Conservation (phyloP, 768 basidiomycete genomes). For the Termitomyces sp. region DNA sequence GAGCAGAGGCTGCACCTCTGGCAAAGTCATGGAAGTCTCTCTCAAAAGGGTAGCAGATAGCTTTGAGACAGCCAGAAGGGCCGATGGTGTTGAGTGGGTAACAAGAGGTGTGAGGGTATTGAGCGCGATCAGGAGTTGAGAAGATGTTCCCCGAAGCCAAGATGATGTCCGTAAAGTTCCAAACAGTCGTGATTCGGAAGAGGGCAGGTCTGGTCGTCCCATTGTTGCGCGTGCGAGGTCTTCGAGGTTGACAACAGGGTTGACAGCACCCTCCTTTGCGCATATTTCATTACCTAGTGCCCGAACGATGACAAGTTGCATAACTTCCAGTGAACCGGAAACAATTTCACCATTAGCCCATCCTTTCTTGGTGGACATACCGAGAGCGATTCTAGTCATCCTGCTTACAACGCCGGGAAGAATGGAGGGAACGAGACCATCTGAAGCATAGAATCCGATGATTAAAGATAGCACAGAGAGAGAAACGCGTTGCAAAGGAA, state of each 20-base stretch:
- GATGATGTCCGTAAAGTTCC: constrained; percentile 56
- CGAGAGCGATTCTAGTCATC: constrained; percentile 68
- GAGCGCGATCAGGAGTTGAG: constrained; percentile 80
- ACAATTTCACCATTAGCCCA: constrained; percentile 74
- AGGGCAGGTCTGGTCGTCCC: constrained; percentile 14
- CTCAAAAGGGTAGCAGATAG: constrained; percentile 53
- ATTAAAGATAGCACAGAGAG: constrained; percentile 53
- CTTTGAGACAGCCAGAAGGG: constrained; percentile 48
- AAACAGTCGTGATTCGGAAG: constrained; percentile 28
- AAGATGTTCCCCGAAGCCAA: constrained; percentile 78
- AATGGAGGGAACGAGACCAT: constrained; percentile 52
- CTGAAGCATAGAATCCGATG: constrained; percentile 52
- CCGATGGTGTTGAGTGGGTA: constrained; percentile 64
- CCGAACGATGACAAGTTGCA: constrained; percentile 47
- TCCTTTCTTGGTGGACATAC: constrained; percentile 43
- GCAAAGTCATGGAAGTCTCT: constrained; percentile 55
- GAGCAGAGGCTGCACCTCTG: constrained; percentile 60
- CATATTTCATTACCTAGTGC: constrained; percentile 69
- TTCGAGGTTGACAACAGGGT: constrained; percentile 51
- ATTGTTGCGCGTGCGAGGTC: constrained; percentile 41
- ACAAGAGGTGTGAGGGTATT: constrained; percentile 68
- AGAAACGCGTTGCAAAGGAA: constrained; percentile 58
- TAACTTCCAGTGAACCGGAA: constrained; percentile 47
- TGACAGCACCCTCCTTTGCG: constrained; percentile 51
- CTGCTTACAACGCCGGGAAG: constrained; percentile 81